Evolutionary conservation across 805 yeast species (phyloP).

Genomic region (Teunomyces atbi): DNA sequence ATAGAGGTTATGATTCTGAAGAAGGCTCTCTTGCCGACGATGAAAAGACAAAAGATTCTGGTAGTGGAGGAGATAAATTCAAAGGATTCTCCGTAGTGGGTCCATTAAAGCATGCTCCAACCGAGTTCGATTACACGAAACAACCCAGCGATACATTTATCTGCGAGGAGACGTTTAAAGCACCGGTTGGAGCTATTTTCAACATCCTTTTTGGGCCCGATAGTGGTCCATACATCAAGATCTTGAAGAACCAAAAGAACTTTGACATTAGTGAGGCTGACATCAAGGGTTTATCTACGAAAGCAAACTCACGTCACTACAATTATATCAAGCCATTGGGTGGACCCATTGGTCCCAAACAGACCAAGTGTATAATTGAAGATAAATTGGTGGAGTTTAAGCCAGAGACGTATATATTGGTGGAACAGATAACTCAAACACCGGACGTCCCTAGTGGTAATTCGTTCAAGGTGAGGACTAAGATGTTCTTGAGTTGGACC

Average conservation of each 20-base stretch:
- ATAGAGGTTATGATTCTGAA: background rate
- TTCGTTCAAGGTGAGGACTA: slow-evolving; percentile 71
- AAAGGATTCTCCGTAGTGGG: slow-evolving; percentile 53
- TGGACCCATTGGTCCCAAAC: slow-evolving; percentile 88
- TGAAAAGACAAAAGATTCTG: slow-evolving; percentile 1
- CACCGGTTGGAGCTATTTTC: slow-evolving; percentile 77
- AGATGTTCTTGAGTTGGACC: slow-evolving; percentile 76
- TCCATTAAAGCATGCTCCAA: slow-evolving; percentile 60
- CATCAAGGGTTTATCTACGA: slow-evolving; percentile 36
- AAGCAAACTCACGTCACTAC: slow-evolving; percentile 49
- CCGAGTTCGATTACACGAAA: slow-evolving; percentile 47
- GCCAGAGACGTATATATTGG: slow-evolving; percentile 53
- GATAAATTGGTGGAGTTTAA: slow-evolving; percentile 51
- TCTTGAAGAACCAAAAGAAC: slow-evolving; percentile 31
- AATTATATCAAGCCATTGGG: slow-evolving; percentile 72
- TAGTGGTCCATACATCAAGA: slow-evolving; percentile 40
- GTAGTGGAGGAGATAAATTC: slow-evolving; percentile 23
- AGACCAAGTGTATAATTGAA: slow-evolving; percentile 70
- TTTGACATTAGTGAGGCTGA: slow-evolving; percentile 22
- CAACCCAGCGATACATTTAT: slow-evolving; percentile 54
- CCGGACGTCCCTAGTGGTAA: slow-evolving; percentile 96
- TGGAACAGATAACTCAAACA: slow-evolving; percentile 64
- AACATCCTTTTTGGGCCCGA: slow-evolving; percentile 65
- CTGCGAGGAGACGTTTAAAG: slow-evolving; percentile 51
- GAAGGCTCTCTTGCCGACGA: background rate